Evolutionary conservation across 805 yeast species (phyloP).

Genomic region (Ogataea ganodermae): DNA sequence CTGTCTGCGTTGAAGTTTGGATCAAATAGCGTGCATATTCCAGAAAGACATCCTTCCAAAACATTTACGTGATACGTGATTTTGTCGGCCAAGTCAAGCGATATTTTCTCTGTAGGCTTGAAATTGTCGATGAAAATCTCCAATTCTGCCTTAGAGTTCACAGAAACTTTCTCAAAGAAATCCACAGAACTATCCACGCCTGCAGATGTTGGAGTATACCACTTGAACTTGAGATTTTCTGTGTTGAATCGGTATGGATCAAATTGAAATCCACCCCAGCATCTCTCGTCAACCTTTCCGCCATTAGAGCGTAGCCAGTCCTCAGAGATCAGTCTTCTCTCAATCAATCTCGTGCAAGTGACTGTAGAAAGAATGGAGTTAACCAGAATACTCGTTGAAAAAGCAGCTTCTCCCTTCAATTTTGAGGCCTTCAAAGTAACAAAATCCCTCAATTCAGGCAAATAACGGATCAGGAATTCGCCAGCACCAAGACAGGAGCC

Average conservation of each 20-base stretch:
- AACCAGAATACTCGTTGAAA: slow-evolving; percentile 58
- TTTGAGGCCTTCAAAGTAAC: slow-evolving; percentile 45
- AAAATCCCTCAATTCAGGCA: slow-evolving; percentile 48
- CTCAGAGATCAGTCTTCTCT: slow-evolving; percentile 55
- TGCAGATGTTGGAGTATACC: slow-evolving; percentile 69
- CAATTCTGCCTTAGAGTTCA: slow-evolving; percentile 46
- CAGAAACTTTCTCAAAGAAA: slow-evolving; percentile 52
- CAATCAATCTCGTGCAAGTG: slow-evolving; percentile 60
- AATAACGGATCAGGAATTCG: slow-evolving; percentile 44
- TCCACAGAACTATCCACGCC: slow-evolving; percentile 65
- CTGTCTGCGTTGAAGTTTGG: slow-evolving; percentile 48
- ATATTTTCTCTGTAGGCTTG: slow-evolving; percentile 43
- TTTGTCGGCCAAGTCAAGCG: slow-evolving; percentile 29
- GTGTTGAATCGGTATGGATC: slow-evolving; percentile 48
- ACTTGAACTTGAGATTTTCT: slow-evolving; percentile 56
- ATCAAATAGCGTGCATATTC: slow-evolving; percentile 71
- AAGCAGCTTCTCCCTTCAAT: slow-evolving; percentile 60
- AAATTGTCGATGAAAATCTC: slow-evolving; percentile 54
- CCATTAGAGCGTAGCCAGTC: slow-evolving; percentile 40
- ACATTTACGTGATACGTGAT: slow-evolving; percentile 25
- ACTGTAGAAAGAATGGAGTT: slow-evolving; percentile 64
- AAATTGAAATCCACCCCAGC: slow-evolving; percentile 80
- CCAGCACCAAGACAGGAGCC: slow-evolving; percentile 73
- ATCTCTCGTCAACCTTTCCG: slow-evolving; percentile 42
- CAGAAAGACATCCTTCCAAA: slow-evolving; percentile 50